Base-by-base conservation (phyloP, 1,284 basidiomycete species). In the Xerocomus tenax region DNA sequence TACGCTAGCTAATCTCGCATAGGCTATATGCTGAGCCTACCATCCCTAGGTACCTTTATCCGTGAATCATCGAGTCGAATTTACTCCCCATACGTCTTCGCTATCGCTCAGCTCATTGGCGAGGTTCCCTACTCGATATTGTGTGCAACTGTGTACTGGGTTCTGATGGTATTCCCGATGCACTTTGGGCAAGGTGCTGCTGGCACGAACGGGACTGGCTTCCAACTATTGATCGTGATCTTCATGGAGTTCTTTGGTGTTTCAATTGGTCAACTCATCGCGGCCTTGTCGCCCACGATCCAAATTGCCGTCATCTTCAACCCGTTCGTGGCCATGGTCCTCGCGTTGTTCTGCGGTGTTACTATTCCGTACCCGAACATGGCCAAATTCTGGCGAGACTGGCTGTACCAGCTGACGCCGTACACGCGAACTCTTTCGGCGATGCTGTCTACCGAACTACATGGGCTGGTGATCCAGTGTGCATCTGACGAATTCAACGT, bases 271-370 rank as follows among this genome's bases (percentile, higher is more conserved):
- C 84, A 85, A 58, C 63, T 84, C 41, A 69, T 93, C 42, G 88
- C 84, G 16, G 82, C 91, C 0, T 69, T 93, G 36, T 84, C 85
- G 2, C 86, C 88, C 0, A 79, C 76, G 48, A 70, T 87, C 34
- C 83, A 81, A 63, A 81, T 91, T 40, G 87, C 88, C 6, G 83
- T 87, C 10, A 69, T 93, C 50, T 86, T 85, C 69, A 91, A 88
- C 60, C 86, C 90, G 5, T 88, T 87, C 73, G 55, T 91, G 44
- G 73, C 76, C 41, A 73, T 91, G 41, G 72, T 85, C 39, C 76
- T 89, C 50, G 69, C 75, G 12, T 76, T 84, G 16, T 86, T 89
- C 75, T 87, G 84, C 54, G 87, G 91, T 70, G 88, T 93, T 28
- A 84, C 85, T 2, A 80, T 91, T 47, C 88, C 89, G 0, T 86